Evolutionary conservation across 2,329 filamentous ascomycete genomes (phyloP).

Genomic region (Colletotrichum ledebouriae): DNA sequence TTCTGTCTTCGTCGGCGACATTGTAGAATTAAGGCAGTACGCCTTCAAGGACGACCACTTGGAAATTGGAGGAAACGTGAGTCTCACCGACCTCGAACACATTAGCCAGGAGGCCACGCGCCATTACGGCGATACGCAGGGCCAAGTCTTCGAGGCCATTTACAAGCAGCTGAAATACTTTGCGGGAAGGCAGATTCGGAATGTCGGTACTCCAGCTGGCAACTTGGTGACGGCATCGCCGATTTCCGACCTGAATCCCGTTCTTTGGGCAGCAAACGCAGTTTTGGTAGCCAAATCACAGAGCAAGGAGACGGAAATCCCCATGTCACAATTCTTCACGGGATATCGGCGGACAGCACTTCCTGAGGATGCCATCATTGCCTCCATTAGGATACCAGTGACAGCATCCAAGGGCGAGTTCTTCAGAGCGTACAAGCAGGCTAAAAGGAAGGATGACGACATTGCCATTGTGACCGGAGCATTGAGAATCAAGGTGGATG

Average conservation of each 20-base stretch:
- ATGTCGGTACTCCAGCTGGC: constrained; percentile 96
- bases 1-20: constrained; percentile 94
- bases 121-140: constrained; percentile 78
- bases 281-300: constrained; percentile 84
- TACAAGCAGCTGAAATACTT: constrained; percentile 96
- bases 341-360: constrained; percentile 90
- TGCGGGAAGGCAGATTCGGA: constrained; percentile 93
- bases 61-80: constrained; percentile 94
- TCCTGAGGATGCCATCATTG: constrained; percentile 84
- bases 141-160: constrained; percentile 90
- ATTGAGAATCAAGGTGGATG: constrained; percentile 78
- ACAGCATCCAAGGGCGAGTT: constrained; percentile 82
- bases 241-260: constrained; percentile 95
- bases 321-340: constrained; percentile 92
- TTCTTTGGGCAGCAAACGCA: constrained; percentile 89
- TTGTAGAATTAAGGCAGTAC: constrained; percentile 88
- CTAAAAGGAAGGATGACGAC: constrained; percentile 97
- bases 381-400: constrained; percentile 86
- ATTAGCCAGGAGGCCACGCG: constrained; percentile 85
- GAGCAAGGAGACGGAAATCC: constrained; percentile 82
- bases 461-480: constrained; percentile 97
- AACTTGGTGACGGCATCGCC: constrained; percentile 95
- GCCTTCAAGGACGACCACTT: constrained; percentile 82
- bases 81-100: constrained; percentile 89
- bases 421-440: constrained; percentile 93